phyloP scores from a whole-genome alignment of 257 asterid genomes.

The Salvia hispanica region DNA sequence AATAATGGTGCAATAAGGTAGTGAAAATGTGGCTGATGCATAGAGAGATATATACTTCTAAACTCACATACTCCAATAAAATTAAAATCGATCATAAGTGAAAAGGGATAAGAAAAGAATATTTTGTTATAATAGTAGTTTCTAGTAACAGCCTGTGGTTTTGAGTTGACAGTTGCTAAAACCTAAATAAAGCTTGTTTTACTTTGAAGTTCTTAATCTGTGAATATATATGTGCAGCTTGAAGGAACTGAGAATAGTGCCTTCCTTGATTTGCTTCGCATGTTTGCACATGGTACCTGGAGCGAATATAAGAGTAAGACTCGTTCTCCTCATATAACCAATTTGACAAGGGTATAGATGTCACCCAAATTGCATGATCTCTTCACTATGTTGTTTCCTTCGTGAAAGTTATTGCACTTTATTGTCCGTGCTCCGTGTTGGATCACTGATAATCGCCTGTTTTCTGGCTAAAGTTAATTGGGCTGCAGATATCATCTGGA shows the following conservation, averaged over 20 bases:
- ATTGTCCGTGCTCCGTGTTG: neutral
- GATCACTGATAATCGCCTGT: neutral
- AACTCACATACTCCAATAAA: neutral
- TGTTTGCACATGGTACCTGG: conserved; percentile 93
- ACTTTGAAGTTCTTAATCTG: neutral
- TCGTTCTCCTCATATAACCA: conserved; percentile 17
- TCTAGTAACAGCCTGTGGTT: neutral
- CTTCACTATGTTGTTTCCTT: conserved; percentile 14
- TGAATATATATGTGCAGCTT: conserved; percentile 54
- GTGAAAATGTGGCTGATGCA: conserved; percentile 6
- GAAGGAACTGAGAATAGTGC: conserved; percentile 69
- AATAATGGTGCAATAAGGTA: neutral
- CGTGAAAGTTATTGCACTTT: neutral
- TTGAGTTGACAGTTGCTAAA: neutral
- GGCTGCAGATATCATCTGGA: neutral
- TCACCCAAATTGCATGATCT: conserved; percentile 13
- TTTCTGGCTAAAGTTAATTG: neutral
- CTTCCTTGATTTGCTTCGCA: conserved; percentile 74
- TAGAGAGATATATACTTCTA: neutral
- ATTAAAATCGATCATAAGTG: neutral
- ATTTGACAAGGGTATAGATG: conserved; percentile 12
- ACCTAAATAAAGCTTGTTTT: neutral
- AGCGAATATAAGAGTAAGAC: conserved; percentile 84
- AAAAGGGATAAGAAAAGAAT: neutral
- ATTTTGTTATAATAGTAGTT: neutral